Evolutionary conservation across 495 filamentous ascomycete genomes (phyloP), one percentile per base, ranked within the genome.

Genomic region (Choiromyces venosus): DNA sequence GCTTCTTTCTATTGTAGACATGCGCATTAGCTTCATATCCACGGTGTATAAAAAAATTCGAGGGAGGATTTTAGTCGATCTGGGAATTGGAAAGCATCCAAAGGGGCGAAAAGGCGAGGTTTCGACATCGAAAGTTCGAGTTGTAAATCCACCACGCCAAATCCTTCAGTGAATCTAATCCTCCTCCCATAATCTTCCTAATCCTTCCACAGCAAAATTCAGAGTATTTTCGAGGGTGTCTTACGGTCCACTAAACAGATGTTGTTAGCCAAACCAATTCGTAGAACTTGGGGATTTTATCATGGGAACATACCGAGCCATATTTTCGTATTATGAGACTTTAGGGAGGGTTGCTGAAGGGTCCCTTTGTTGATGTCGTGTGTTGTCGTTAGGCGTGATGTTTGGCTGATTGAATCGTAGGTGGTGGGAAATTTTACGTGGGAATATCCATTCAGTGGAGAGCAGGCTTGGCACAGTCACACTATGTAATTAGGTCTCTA

Each of bases 1-100:
- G 96, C 89, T 99, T 99, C 89, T 94, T 97, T 83, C 93, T 96
- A 84, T 83, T 78, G 68, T 73, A 69, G 71, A 29, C 65, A 44
- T 56, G 56, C 0, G 37, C 25, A 66, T 76, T 56, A 74, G 56
- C 64, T 38, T 67, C 35, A 42, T 25, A 44, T 38, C 39, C 66
- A 46, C 37, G 9, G 29, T 39, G 67, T 46, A 37, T 42, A 14
- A 37, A 64, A 29, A 72, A 68, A 67, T 29, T 67, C 29, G n/a
- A 29, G 67, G 25, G 18, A 52, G 71, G 66, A 66, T 65, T 46
- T n/a, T 42, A 16, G 33, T 65, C 19, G 73, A 52, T 66, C 37
- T 68, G n/a, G 38, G 64, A 35, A 66, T 70, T 71, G 70, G 37
- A 79, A 83, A 82, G 70, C 42, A 44, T 70, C 39, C 39, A 61